Base-by-base conservation (phyloP, 148 eudicot genomes). In the Polygonum maritimum region DNA sequence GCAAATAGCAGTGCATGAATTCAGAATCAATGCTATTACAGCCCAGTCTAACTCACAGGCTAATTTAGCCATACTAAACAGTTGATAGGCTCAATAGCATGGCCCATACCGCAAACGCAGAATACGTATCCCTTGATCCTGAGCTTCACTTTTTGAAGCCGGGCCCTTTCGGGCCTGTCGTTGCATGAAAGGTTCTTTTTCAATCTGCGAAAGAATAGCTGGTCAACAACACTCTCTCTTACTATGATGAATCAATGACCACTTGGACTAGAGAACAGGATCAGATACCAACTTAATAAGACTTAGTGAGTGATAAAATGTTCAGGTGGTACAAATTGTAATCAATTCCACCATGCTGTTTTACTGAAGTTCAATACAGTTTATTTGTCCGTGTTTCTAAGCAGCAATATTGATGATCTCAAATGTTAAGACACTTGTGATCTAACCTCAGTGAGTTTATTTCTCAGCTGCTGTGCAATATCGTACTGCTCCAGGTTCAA, bases 401-500 rank as follows among this genome's bases (percentile, higher is more conserved):
- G 47, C 9, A 74, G 67, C 22, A 51, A 54, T 49, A 51, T 3
- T 16, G 1, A 74, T 36, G 49, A 69, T 65, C 19, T 33, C 71
- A 65, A 65, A 65, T 36, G 44, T 4, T 33, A 35, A 14, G 35
- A 19, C 71, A 69, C 52, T 35, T 33, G 22, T 48, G 73, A 41
- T 41, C 87, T 77, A 80, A 95, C 98, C 98, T 95, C 98, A 76
- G 85, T 87, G 78, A 92, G 92, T 82, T 92, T 95, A 89, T 83
- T 87, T 82, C 97, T 90, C 85, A 95, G 81, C 76, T 92, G 89
- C 80, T 95, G 88, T 38, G 98, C 97, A 80, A 88, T 78, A 63
- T 92, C 98, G 74, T 88, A 95, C 87, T 92, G 90, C 84, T 95
- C 97, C 94, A 92, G 69, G 81, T 95, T 95, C 91, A 92, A 79